These are phyloP conservation scores for Xylariaceae sp. DNA, from an alignment of 2,329 filamentous ascomycete genomes.

Conservation along the genomic window DNA sequence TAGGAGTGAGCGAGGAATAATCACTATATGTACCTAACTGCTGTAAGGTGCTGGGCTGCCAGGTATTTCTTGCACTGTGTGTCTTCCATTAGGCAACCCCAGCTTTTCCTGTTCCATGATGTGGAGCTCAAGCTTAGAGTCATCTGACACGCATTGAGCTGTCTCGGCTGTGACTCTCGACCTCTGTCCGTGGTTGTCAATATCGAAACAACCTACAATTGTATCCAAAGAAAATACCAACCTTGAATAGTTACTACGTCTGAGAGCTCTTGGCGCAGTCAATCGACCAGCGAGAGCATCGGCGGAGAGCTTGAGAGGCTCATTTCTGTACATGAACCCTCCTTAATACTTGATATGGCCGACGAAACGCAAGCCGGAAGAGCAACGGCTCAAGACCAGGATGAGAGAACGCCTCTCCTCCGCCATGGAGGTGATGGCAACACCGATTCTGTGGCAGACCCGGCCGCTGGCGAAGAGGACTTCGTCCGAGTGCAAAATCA, in stretches of 20 bases:
- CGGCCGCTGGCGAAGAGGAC: background rate
- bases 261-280: background rate
- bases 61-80: too few species aligned
- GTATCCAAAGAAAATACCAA: background rate
- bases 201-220: constrained; percentile 11
- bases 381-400: constrained; percentile 1
- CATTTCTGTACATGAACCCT: too few species aligned
- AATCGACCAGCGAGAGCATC: constrained; percentile 1
- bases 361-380: constrained; percentile 4
- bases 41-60: too few species aligned
- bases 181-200: constrained; percentile 1
- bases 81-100: too few species aligned
- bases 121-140: constrained; percentile 1
- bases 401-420: constrained; percentile 26
- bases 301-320: background rate
- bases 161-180: constrained; percentile 12
- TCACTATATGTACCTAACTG: too few species aligned
- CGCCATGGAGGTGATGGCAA: constrained; percentile 8
- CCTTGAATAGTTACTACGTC: background rate
- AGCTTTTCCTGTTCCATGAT: background rate
- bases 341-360: constrained; percentile 10
- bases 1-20: too few species aligned
- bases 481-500: constrained; percentile 7
- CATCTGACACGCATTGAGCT: constrained; percentile 13
- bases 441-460: constrained; percentile 1